Evolutionary conservation across 352 stramenopile species (phyloP), one percentile per base, ranked within the genome.

Genomic region (Hyaloperonospora brassicae): DNA sequence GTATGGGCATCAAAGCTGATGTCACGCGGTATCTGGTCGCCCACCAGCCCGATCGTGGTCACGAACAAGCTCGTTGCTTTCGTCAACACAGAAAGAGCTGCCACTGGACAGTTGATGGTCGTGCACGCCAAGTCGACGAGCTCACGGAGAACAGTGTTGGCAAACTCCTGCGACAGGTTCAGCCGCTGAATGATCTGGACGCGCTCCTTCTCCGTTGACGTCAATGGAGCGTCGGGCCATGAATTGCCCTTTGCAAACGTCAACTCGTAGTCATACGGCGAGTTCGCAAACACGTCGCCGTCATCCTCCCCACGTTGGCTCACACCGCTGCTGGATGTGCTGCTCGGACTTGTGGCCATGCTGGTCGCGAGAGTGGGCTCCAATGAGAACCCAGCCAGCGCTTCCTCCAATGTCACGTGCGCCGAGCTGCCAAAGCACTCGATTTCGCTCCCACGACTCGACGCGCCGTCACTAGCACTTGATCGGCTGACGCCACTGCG

Each of bases 101-200:
- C 83, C 10, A 91, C 80, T 14, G 76, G 72, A 44, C 83, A 93
- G 50, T 70, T 73, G 24, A 85, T 71, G 41, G 73, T 87, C 49
- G 75, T 79, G 49, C 73, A 57, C n/a, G 80, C 79, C 31, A 93
- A 61, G 24, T 89, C 72, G 31, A 93, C 62, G 50, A 90, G 63
- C 27, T 87, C 79, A 25, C 84, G 79, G 45, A 90, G 68, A 50
- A 79, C 59, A 13, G 78, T 78, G 48, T 87, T 84, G 44, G 79
- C 81, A 54, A 86, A 89, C 38, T 86, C 71, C 52, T 88, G 74
- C 35, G 81, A 86, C 25, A 93, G 68, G 55, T 89, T 87, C 47
- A 93, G 64, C 21, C 66, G 63, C 47, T 80, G 64, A 61, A 88
- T 86, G 42, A 69, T 58, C 44, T 77, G 50, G 6, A 93, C 42